Evolutionary conservation across 2,329 filamentous ascomycete species (phyloP), one percentile per base, ranked within the genome.

Genomic region (Fusarium denticulatum): DNA sequence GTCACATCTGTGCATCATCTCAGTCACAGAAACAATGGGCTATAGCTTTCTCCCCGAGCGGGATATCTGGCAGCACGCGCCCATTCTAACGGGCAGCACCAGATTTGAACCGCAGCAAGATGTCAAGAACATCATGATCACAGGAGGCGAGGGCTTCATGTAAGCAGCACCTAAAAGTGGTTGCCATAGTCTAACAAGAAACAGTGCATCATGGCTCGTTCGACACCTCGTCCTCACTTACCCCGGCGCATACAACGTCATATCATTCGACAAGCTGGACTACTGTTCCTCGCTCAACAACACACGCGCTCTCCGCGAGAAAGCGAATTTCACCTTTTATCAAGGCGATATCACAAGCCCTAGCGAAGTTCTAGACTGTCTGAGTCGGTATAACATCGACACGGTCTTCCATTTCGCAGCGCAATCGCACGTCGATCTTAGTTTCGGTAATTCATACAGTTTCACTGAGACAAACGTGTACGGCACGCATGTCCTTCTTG

Each of bases 91-190:
- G 13, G 93, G 93, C 30, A 90, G 87, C 74, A 94, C 92, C 67
- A 90, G 89, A 71, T 95, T 93, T 73, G 89, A 91, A 77, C 90
- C 92, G 39, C 84, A 91, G 9, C 84, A 87, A 26, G 90, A 92
- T 81, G 90, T 93, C 60, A 92, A 89, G 81, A 95, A 94, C 78
- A 95, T 96, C 76, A 91, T 96, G 88, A 88, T 96, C 71, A 96
- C 93, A 24, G 94, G 94, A 55, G 94, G 93, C 57, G 93, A 93
- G 69, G 94, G 94, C 74, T 96, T 96, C 85, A 95, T 96, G 93
- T 94, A 85, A 82, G 26, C 26, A 28, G 26, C 26, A 28, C 26
- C 26, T 28, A 28, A 28, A 7, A 28, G 26, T 28, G 26, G 26
- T 28, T 28, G 26, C 26, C 26, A 28, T 28, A 28, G 26, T n/a